Base-by-base conservation (phyloP, 2,329 filamentous ascomycete species). In the Colletotrichum tofieldiae region DNA sequence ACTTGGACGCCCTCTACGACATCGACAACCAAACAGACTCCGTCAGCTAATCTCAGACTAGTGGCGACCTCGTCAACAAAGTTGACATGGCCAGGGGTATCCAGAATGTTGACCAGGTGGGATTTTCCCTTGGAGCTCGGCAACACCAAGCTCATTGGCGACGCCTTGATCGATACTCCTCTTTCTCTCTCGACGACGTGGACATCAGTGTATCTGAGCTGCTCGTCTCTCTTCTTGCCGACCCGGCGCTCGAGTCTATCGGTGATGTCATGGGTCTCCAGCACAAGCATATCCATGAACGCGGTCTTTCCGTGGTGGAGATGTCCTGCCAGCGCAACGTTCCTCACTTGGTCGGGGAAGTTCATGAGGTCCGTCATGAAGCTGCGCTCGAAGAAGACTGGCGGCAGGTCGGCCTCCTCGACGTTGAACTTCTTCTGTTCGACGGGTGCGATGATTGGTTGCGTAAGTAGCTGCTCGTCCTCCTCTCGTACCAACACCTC, bases 1-100 rank as follows among this genome's bases (percentile, higher is more conserved):
- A 96, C 90, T 84, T 98, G 96, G n/a, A 99, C 95, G n/a, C 96
- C 96, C 82, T 99, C 96, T 1, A 99, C 94, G 29, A 98, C 94
- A 81, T 99, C 96, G 20, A 99, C 95, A 18, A 99, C 93, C 60
- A 99, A 85, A 64, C 97, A 96, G 32, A 98, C 91, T 72, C 96
- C 96, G 80, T 99, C 96, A 5, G 93, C 95, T 63, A 99, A 84
- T 52, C 96, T 91, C 77, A 98, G 86, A 0, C 95, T 93, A 5
- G 95, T 92, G 11, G 96, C 96, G 47, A 99, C 94, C 82, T 99
- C 96, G 80, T 99, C 96, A 52, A 97, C 96, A 81, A 99, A 99
- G 82, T 99, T 98, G 79, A 98, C 96, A 81, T 99, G 96, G 8
- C 96, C 96, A 0, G 96, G 96, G 0, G 96, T 99, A 83, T 99